phyloP scores from a whole-genome alignment of 2,329 filamentous ascomycete species.

The Fusarium nelsonii region DNA sequence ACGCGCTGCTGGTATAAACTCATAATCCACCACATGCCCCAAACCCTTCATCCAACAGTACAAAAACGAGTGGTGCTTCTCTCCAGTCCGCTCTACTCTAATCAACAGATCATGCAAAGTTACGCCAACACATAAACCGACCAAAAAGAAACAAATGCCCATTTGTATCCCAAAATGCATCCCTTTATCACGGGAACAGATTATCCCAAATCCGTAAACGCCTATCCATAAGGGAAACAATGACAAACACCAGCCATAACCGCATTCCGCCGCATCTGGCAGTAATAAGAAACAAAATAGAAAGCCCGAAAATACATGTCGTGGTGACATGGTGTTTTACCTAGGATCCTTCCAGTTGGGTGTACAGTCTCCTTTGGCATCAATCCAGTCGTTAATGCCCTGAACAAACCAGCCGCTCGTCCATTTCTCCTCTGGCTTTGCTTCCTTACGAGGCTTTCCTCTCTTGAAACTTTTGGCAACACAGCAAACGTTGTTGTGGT shows the following conservation, averaged over 20 bases:
- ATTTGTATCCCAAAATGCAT: constrained; percentile 25
- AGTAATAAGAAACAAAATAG: constrained; percentile 2
- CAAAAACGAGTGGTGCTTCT: constrained; percentile 2
- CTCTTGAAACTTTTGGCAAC: constrained; percentile 59
- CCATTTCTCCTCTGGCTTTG: constrained; percentile 52
- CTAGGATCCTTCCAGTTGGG: constrained; percentile 57
- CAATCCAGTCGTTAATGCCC: constrained; percentile 62
- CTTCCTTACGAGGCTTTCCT: constrained; percentile 54
- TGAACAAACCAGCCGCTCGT: constrained; percentile 61
- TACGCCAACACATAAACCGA: constrained; percentile 15
- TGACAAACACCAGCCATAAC: constrained; percentile 16
- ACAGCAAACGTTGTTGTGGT: constrained; percentile 60
- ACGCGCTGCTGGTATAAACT: constrained; percentile 14
- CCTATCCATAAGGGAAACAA: constrained; percentile 10
- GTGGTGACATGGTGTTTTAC: constrained; percentile 13
- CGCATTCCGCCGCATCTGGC: background rate
- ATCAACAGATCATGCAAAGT: constrained; percentile 15
- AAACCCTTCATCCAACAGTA: constrained; percentile 9
- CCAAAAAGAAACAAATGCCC: constrained; percentile 8
- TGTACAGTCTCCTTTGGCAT: constrained; percentile 58
- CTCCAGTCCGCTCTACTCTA: constrained; percentile 16
- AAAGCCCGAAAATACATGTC: background rate
- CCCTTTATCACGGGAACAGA: constrained; percentile 36
- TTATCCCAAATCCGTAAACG: constrained; percentile 29
- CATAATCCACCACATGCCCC: background rate